Evolutionary conservation across 2,329 filamentous ascomycete genomes (phyloP).

Genomic region (Hirsutella minnesotensis): DNA sequence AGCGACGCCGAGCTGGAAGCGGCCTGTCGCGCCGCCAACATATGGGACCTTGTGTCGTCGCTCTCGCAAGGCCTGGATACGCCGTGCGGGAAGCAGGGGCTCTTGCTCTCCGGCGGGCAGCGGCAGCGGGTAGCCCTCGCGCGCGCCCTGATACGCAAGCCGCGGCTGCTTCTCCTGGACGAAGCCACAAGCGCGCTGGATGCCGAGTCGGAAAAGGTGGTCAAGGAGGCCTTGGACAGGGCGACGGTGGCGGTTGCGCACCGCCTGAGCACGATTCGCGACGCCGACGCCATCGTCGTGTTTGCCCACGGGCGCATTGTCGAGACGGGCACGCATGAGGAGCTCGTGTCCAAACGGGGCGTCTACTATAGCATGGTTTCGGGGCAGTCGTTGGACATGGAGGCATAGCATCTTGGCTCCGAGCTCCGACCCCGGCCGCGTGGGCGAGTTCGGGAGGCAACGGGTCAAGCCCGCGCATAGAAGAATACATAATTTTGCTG

Average conservation of each 20-base stretch:
- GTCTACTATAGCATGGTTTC: conserved; percentile 43
- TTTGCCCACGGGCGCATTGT: conserved; percentile 36
- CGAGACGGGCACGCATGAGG: conserved; percentile 47
- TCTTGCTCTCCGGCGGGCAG: conserved; percentile 62
- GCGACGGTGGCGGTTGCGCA: conserved; percentile 55
- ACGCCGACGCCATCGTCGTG: conserved; percentile 50
- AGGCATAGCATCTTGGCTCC: too few species aligned
- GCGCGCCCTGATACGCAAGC: conserved; percentile 54
- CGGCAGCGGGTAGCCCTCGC: conserved; percentile 64
- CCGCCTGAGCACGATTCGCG: too few species aligned
- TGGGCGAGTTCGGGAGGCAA: too few species aligned
- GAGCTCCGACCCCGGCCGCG: too few species aligned
- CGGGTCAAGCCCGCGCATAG: too few species aligned
- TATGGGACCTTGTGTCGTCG: conserved; percentile 41
- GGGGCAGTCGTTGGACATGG: conserved; percentile 27
- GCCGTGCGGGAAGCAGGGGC: conserved; percentile 52
- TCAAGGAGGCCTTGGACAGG: conserved; percentile 49
- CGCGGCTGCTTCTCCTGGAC: conserved; percentile 56
- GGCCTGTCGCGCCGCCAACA: conserved; percentile 42
- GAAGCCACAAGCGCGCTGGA: conserved; percentile 58
- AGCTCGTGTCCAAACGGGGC: conserved; percentile 37
- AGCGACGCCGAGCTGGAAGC: conserved; percentile 30
- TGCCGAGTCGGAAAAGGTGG: conserved; percentile 51
- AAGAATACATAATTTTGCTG: too few species aligned
- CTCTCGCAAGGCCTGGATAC: conserved; percentile 51